Evolutionary conservation across 192 early-diverging fungal genomes (phyloP).

Genomic region (Phycomyces blakesleeanus): DNA sequence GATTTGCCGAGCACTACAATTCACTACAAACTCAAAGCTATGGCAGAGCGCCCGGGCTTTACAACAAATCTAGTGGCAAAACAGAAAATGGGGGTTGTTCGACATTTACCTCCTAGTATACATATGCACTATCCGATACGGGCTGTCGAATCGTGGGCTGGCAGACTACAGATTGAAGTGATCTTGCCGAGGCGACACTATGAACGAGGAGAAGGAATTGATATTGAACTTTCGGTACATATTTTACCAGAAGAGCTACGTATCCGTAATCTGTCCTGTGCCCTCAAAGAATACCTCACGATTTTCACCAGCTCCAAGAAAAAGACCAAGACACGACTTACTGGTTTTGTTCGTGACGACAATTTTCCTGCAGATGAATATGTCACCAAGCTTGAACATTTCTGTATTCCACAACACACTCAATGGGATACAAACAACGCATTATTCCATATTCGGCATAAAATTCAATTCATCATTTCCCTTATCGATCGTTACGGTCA

Average conservation of each 20-base stretch:
- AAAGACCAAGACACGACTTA: slow-evolving; percentile 19
- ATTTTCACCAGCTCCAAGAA: slow-evolving; percentile 23
- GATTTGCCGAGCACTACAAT: slow-evolving; percentile 40
- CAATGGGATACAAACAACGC: slow-evolving; percentile 32
- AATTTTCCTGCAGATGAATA: background rate
- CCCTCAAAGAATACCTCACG: slow-evolving; percentile 54
- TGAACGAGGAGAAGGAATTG: slow-evolving; percentile 49
- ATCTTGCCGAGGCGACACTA: slow-evolving; percentile 43
- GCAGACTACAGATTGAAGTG: slow-evolving; percentile 51
- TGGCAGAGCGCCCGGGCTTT: slow-evolving; percentile 48
- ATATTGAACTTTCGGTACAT: slow-evolving; percentile 40
- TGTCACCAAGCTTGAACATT: slow-evolving; percentile 8
- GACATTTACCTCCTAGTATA: slow-evolving; percentile 42
- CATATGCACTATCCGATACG: slow-evolving; percentile 40
- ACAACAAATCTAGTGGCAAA: slow-evolving; percentile 41
- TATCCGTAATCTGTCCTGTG: slow-evolving; percentile 42
- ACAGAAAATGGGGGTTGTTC: slow-evolving; percentile 38
- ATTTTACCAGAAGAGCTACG: slow-evolving; percentile 47
- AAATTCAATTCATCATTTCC: slow-evolving; percentile 31
- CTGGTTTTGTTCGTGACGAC: slow-evolving; percentile 16
- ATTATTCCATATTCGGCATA: slow-evolving; percentile 32
- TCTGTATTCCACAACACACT: slow-evolving; percentile 17
- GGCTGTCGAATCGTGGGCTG: slow-evolving; percentile 52
- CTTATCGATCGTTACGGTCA: slow-evolving; percentile 27
- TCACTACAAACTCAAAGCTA: slow-evolving; percentile 48